These are phyloP conservation scores for Pyrenula aspistea DNA, from an alignment of 495 filamentous ascomycete species.

Conservation along the genomic window DNA sequence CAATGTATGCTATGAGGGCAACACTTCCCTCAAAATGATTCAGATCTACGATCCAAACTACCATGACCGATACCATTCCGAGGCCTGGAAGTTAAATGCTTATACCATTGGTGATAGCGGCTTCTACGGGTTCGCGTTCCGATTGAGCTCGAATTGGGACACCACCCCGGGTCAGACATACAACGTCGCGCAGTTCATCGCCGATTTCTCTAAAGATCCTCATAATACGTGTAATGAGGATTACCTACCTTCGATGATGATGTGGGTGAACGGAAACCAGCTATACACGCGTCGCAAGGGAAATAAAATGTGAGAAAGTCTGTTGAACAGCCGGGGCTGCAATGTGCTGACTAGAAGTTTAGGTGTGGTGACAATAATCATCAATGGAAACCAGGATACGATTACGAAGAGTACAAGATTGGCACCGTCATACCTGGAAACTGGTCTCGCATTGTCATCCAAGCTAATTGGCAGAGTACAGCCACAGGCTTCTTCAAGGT, in stretches of 20 bases:
- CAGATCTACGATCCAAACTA: constrained; percentile 36
- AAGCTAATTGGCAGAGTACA: constrained; percentile 35
- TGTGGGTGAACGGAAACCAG: constrained; percentile 35
- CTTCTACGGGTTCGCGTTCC: constrained; percentile 45
- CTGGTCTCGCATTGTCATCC: constrained; percentile 39
- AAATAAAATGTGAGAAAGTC: constrained; percentile 27
- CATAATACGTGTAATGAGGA: constrained; percentile 31
- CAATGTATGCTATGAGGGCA: constrained; percentile 29
- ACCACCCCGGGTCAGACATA: constrained; percentile 32
- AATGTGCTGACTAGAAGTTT: constrained; percentile 19
- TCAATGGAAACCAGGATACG: neutral
- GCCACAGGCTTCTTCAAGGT: constrained; percentile 34
- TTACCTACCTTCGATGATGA: constrained; percentile 42
- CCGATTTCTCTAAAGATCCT: constrained; percentile 22
- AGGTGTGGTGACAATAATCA: too few species aligned
- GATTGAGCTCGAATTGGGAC: constrained; percentile 36
- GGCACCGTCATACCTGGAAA: constrained; percentile 24
- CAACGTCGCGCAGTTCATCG: constrained; percentile 46
- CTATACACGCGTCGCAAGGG: constrained; percentile 34
- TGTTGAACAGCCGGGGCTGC: constrained; percentile 20
- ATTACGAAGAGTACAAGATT: constrained; percentile 2
- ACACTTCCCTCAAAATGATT: constrained; percentile 38
- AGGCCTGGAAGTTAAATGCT: constrained; percentile 30
- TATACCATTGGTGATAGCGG: constrained; percentile 36
- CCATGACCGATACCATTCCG: constrained; percentile 43